These are phyloP conservation scores for Umbilicaria muhlenbergii DNA, from an alignment of 495 filamentous ascomycete genomes.

Conservation along the genomic window DNA sequence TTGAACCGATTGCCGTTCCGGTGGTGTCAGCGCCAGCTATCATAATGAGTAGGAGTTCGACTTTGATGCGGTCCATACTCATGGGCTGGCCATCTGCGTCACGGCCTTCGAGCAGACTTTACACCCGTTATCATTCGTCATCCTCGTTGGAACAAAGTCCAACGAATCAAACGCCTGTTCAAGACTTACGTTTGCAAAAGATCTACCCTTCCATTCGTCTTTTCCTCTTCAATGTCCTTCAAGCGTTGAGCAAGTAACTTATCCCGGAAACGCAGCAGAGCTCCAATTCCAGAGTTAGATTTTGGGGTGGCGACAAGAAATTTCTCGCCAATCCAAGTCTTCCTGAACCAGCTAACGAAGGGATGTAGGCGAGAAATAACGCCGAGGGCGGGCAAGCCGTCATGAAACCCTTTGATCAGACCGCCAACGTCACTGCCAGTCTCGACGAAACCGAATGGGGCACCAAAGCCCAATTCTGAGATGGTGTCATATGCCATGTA, in stretches of 20 bases:
- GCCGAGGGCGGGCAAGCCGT: constrained; percentile 31
- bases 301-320: constrained; percentile 21
- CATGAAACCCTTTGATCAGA: constrained; percentile 36
- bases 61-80: constrained; percentile 33
- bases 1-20: constrained; percentile 36
- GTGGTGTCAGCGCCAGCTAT: constrained; percentile 51
- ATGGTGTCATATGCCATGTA: constrained; percentile 49
- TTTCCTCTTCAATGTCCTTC: no score
- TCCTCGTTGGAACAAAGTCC: constrained; percentile 35
- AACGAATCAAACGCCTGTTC: constrained; percentile 32
- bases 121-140: constrained; percentile 23
- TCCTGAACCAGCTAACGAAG: constrained; percentile 34
- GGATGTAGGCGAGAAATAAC: constrained; percentile 33
- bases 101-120: constrained; percentile 27
- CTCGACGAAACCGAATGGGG: constrained; percentile 43
- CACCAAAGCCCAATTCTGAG: constrained; percentile 45
- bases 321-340: constrained; percentile 32
- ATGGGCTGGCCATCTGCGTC: constrained; percentile 30
- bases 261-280: no score
- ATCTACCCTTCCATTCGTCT: no score
- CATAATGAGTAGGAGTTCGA: constrained; percentile 38
- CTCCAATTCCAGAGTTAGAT: no score
- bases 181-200: constrained; percentile 13
- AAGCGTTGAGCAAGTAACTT: no score
- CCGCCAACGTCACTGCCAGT: constrained; percentile 39